Evolutionary conservation across 495 filamentous ascomycete species (phyloP).

Genomic region (Bathelium albidoporum): DNA sequence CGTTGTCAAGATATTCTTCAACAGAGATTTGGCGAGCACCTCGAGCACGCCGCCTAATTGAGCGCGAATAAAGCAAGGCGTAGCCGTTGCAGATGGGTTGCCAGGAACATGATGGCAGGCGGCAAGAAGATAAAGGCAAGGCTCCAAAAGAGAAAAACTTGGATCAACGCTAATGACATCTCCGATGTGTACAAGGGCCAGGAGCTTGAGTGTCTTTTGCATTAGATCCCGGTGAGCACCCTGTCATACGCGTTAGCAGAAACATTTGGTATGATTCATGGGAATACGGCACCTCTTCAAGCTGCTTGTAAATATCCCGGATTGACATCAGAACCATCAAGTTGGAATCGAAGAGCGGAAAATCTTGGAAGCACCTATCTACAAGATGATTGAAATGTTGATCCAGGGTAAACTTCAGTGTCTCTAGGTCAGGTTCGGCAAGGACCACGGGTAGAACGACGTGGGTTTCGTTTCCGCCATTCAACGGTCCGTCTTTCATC

Average conservation of each 20-base stretch:
- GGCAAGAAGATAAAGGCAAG: not conserved
- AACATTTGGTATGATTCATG: not conserved
- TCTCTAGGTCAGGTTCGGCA: not conserved
- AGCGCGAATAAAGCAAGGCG: not conserved
- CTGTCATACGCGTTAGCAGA: not conserved
- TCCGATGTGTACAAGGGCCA: not conserved
- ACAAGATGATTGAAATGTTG: not conserved
- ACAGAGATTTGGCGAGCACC: not conserved
- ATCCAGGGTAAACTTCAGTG: not conserved
- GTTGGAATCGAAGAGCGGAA: not conserved
- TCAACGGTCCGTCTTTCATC: not conserved
- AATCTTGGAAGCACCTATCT: not conserved
- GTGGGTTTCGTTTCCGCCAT: not conserved
- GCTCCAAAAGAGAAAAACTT: not conserved
- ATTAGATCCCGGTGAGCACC: not conserved
- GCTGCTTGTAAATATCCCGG: not conserved
- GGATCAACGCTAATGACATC: not conserved
- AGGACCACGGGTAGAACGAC: not conserved
- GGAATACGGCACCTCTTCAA: not conserved
- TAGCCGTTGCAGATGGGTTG: not conserved
- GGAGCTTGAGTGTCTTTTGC: not conserved
- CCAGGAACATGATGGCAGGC: not conserved
- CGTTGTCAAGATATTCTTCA: not conserved
- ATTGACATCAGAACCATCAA: not conserved
- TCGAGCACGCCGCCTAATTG: not conserved